Base-by-base conservation (phyloP, 768 basidiomycete species). In the Rubroboletus pulcherrimus region DNA sequence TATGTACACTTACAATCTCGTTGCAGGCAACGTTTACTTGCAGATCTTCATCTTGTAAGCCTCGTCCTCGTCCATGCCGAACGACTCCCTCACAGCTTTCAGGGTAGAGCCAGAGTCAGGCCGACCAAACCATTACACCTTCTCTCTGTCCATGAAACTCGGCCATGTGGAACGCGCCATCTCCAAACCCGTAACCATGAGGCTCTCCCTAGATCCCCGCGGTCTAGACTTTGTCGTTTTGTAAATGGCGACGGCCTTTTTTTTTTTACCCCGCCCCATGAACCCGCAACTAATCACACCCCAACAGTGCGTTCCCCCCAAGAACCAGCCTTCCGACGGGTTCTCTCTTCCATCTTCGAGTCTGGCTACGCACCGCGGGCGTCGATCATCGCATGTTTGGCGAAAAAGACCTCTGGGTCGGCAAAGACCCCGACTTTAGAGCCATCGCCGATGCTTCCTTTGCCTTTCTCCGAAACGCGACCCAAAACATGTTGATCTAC, bases 321-420 rank as follows among this genome's bases (percentile, higher is more conserved):
- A 82, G 81, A 65, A 61, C 75, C 21, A 77, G 76, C 43, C 67
- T 84, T 2, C 85, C 85, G 0, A 69, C 70, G n/a, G 81, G 78
- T 0, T 80, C 77, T 51, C 66, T 85, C 4, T 81, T 74, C 70
- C 78, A 80, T 15, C 70, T 86, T 21, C 83, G 86, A 0, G 81
- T 86, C 19, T 88, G 86, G 85, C 71, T 87, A 42, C 76, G 81
- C 14, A 76, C 76, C 6, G 78, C 78, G 33, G 76, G 73, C n/a
- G 69, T 82, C 37, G 82, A 87, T 53, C 86, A 86, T 56, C 78
- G 84, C 35, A 53, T 87, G 42, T 87, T 88, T 61, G 77, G 78
- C 35, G 82, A 83, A 19, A 82, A 85, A 60, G 82, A 85, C 29
- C 63, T 87, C 29, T 87, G 84, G 84, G 71, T 87, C 12, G 85